Evolutionary conservation across 2,329 filamentous ascomycete species (phyloP).

Genomic region (Apiospora hydei): DNA sequence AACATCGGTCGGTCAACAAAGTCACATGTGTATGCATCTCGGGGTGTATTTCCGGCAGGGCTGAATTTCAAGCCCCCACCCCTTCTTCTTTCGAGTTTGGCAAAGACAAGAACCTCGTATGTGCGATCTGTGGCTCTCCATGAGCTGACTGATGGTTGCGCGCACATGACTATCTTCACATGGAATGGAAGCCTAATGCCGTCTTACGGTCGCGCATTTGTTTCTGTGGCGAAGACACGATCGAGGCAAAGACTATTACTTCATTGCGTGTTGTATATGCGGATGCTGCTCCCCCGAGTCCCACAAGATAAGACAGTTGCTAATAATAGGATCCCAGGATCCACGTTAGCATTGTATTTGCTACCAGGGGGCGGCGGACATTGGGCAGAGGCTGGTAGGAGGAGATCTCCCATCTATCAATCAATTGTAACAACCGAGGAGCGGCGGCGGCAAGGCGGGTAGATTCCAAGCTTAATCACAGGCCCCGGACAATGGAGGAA

Average conservation of each 20-base stretch:
- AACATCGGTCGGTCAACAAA: neutral
- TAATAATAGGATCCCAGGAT: constrained; percentile 9
- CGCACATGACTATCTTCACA: neutral
- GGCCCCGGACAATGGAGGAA: too few relatives aligned
- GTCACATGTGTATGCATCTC: neutral
- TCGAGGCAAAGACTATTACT: neutral
- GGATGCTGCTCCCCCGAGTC: neutral
- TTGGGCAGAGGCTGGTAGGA: constrained; percentile 11
- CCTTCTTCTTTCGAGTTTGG: too few relatives aligned
- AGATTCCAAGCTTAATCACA: constrained; percentile 9
- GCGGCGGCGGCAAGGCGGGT: constrained; percentile 1
- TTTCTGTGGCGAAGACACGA: neutral
- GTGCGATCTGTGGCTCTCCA: neutral
- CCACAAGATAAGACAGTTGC: constrained; percentile 1
- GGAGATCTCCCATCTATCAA: constrained; percentile 10
- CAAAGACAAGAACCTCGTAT: neutral
- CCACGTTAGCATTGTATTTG: neutral
- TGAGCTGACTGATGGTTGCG: neutral
- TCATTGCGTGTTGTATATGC: neutral
- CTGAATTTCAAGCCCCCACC: neutral
- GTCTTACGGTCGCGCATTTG: neutral
- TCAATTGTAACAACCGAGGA: neutral
- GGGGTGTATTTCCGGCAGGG: neutral
- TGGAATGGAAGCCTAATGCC: neutral
- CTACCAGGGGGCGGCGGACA: neutral